A percentile compares a stretch with the other conserved stretches of the same genome.
phyloP scores from a whole-genome alignment of 163 green algal genomes.

The Prototheca cutis region DNA sequence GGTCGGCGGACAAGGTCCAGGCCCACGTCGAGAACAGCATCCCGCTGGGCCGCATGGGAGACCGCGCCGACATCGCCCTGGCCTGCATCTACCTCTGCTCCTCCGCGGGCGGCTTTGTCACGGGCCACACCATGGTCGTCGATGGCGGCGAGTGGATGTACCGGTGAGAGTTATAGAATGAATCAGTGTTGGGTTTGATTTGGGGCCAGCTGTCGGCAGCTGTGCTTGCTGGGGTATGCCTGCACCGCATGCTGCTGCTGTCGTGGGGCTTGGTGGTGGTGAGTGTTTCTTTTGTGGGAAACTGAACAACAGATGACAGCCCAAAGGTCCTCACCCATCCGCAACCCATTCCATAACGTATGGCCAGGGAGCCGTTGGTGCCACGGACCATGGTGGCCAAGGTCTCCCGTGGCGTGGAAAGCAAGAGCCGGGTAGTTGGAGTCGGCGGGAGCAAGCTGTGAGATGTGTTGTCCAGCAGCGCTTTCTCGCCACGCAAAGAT shows the following conservation, averaged over 20 bases:
- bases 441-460: slow-evolving; percentile 7
- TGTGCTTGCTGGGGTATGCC: too few relatives aligned
- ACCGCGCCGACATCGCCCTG: slow-evolving; percentile 82
- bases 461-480: too few relatives aligned
- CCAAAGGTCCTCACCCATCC: too few relatives aligned
- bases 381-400: slow-evolving; percentile 20
- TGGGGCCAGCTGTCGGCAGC: too few relatives aligned
- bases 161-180: background rate
- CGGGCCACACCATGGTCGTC: slow-evolving; percentile 74
- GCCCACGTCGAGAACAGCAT: slow-evolving; percentile 40
- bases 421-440: slow-evolving; percentile 46
- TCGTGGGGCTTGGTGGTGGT: too few relatives aligned
- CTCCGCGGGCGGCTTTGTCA: slow-evolving; percentile 26
- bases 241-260: too few relatives aligned
- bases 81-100: slow-evolving; percentile 69
- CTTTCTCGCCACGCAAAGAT: too few relatives aligned
- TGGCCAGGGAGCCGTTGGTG: slow-evolving; percentile 34
- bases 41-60: slow-evolving; percentile 67
- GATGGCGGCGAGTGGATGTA: slow-evolving; percentile 78
- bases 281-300: too few relatives aligned
- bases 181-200: too few relatives aligned
- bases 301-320: too few relatives aligned
- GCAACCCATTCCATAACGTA: too few relatives aligned
- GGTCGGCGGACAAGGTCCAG: slow-evolving; percentile 24
- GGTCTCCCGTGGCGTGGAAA: slow-evolving; percentile 53